Percentiles rank a stretch among this genome's conserved stretches.
Conservation (phyloP, 306 rosid genomes). For the Vicia faba region DNA sequence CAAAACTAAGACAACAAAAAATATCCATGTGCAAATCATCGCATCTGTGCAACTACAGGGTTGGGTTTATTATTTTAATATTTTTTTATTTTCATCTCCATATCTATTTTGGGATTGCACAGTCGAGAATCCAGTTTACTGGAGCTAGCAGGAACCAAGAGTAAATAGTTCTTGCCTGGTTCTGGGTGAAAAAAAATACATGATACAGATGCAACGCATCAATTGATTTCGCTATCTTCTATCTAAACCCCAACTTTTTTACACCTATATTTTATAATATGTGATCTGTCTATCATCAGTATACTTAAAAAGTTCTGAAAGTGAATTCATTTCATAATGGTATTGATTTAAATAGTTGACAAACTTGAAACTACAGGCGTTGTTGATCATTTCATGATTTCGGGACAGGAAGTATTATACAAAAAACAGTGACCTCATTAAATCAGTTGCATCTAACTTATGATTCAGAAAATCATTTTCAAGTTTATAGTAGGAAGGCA, state of each 20-base stretch:
- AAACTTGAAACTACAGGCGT: conserved; percentile 18
- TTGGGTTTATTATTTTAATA: conserved; percentile 18
- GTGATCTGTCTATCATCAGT: conserved; percentile 26
- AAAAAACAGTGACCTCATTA: conserved; percentile 3
- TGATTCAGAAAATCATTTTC: conserved; percentile 22
- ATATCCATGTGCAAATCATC: conserved; percentile 20
- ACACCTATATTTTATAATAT: conserved; percentile 26
- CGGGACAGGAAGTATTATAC: conserved; percentile 4
- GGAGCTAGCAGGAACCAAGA: conserved; percentile 13
- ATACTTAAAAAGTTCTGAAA: conserved; percentile 9
- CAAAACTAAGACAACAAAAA: conserved; percentile 17
- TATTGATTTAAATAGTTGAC: conserved; percentile 16
- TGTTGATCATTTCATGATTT: background rate
- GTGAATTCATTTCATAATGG: conserved; percentile 9
- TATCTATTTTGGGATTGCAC: conserved; percentile 13
- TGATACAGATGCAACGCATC: background rate
- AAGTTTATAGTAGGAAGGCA: conserved; percentile 15
- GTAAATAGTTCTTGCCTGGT: conserved; percentile 12
- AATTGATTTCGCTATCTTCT: conserved; percentile 4
- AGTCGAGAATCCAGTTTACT: background rate
- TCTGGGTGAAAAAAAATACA: background rate
- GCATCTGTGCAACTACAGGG: conserved; percentile 20
- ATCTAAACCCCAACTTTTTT: conserved; percentile 4
- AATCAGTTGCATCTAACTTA: conserved; percentile 10
- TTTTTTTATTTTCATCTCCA: conserved; percentile 5